phyloP scores from a whole-genome alignment of 2,329 filamentous ascomycete genomes.

The Cladosporium sp. region DNA sequence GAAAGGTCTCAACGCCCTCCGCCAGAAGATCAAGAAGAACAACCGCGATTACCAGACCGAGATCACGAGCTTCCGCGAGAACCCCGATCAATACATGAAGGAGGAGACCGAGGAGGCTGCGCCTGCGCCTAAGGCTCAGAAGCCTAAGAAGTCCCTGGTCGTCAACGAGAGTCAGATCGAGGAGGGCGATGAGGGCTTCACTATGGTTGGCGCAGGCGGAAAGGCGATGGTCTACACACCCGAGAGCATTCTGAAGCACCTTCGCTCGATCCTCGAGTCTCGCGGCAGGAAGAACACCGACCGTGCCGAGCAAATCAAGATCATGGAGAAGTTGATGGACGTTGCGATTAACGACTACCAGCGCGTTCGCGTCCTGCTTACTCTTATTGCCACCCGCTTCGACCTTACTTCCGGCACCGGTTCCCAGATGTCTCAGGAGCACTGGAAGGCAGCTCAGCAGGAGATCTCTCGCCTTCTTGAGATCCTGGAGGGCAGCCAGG shows the following conservation, averaged over 20 bases:
- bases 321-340: conserved; percentile 93
- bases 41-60: conserved; percentile 89
- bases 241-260: conserved; percentile 96
- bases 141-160: conserved; percentile 42
- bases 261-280: conserved; percentile 87
- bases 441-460: conserved; percentile 91
- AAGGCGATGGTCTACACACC: conserved; percentile 87
- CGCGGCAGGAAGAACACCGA: conserved; percentile 99
- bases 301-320: conserved; percentile 84
- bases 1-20: conserved; percentile 90
- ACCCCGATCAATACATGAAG: conserved; percentile 84
- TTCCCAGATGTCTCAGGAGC: conserved; percentile 85
- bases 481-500: conserved; percentile 69
- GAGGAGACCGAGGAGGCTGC: conserved; percentile 70
- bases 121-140: conserved; percentile 45
- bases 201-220: conserved; percentile 80
- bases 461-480: conserved; percentile 74
- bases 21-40: conserved; percentile 98
- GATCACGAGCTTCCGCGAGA: conserved; percentile 77
- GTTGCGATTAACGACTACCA: conserved; percentile 90
- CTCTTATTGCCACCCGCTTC: conserved; percentile 87
- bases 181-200: conserved; percentile 79
- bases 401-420: conserved; percentile 75
- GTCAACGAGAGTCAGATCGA: conserved; percentile 46
- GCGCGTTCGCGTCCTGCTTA: conserved; percentile 83